Evolutionary conservation across 495 filamentous ascomycete species (phyloP), one percentile per base, ranked within the genome.

Genomic region (Lindgomyces ingoldianus): DNA sequence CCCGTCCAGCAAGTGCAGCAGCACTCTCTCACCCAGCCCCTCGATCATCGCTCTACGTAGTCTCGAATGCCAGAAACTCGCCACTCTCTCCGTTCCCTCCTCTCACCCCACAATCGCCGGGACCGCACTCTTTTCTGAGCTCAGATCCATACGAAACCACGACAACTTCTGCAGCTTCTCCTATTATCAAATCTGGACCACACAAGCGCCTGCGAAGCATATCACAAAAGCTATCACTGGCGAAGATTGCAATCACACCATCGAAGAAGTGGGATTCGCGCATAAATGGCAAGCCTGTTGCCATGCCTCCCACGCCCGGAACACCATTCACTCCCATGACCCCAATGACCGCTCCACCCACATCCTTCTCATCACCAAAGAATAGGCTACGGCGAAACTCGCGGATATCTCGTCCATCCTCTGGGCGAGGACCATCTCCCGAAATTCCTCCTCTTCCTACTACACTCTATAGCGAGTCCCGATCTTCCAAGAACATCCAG

Each of bases 81-180:
- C 55, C 47, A 55, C 29, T 25, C 16, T 30, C 18, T 4, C 42
- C 62, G 3, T 61, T 61, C 49, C 56, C 68, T 10, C 60, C 67
- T 2, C 67, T 62, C 10, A 63, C 67, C 10, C 63, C 67, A 0
- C 1, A 3, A 2, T 57, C 60, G 11, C 45, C 64, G n/a, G 62
- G 55, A 29, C 36, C 60, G 3, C 68, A 61, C 25, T 39, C 68
- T n/a, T 70, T 70, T 52, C 56, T 70, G 1, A 64, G 45, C 45
- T 67, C 68, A 1, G 68, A 70, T 41, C 68, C 68, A 8, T 70
- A 67, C 64, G 68, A 65, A 47, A 67, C 18, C 27, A 21, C 55
- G 2, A 64, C 60, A 10, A 50, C 49, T 27, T 57, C 45, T 14
- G 44, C 63, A 14, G 63, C 60, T 2, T 64, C 68, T 1, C 68